Base-by-base conservation (phyloP, 495 filamentous ascomycete species). In the Penicillium flavigenum region DNA sequence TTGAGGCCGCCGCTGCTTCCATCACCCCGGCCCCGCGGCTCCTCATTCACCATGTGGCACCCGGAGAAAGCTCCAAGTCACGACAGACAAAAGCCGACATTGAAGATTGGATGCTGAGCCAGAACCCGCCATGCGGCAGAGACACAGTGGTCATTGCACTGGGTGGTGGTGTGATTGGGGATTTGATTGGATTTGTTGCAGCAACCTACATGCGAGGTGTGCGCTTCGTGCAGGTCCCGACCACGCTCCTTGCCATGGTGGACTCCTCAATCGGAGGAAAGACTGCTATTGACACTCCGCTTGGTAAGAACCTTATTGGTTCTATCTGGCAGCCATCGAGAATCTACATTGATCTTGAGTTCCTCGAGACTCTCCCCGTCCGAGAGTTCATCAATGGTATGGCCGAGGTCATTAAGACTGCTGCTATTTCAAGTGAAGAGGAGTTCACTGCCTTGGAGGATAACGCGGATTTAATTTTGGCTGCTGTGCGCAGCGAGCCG, bases 191-290 rank as follows among this genome's bases (percentile, higher is more conserved):
- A 50, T 98, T 96, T 72, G 89, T 97, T 22, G 94, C 94, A 22
- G 88, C 94, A 41, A 98, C 94, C 49, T 98, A 97, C 77, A 98
- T 98, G 92, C 85, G 94, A 56, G 95, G 95, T 45, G 89, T 98
- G 47, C 89, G 89, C 63, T 96, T 94, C 73, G 91, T 96, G 34
- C 95, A 98, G 76, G 91, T 98, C 51, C 94, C 94, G 3, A 98
- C 94, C 41, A 96, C 92, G 0, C 79, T 98, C 38, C 82, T 98
- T 54, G 83, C 95, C 57, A 98, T 98, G 94, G 94, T 98, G 19
- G 94, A 98, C 75, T 97, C 92, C 31, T 96, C 91, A 42, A 96
- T 98, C 72, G 94, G 94, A 53, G 94, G 94, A 44, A 98, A 98
- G 81, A 98, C 95, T 16, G 94, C 94, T 51, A 97, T 98, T 70